phyloP scores from a whole-genome alignment of 495 filamentous ascomycete genomes.

The Melanomma pulvis-pyrius region DNA sequence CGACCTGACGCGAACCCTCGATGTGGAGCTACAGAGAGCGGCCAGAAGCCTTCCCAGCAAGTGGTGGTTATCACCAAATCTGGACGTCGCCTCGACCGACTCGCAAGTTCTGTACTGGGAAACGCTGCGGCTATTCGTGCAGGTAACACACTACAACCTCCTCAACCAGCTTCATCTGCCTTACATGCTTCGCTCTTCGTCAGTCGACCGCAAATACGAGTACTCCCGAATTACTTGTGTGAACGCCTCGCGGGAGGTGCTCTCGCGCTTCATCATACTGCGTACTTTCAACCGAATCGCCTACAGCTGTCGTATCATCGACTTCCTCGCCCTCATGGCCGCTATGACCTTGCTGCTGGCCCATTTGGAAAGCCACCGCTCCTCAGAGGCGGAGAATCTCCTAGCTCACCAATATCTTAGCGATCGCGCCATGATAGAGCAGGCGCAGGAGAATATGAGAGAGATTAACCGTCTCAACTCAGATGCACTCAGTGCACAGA shows the following conservation, averaged over 20 bases:
- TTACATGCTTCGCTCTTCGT: slow-evolving; percentile 20
- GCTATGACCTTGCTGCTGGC: slow-evolving; percentile 44
- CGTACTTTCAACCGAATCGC: slow-evolving; percentile 34
- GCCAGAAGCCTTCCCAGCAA: slow-evolving; percentile 25
- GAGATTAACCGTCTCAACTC: background rate
- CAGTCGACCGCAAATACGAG: slow-evolving; percentile 30
- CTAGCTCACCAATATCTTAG: slow-evolving; percentile 49
- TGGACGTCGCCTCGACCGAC: slow-evolving; percentile 34
- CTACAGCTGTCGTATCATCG: slow-evolving; percentile 46
- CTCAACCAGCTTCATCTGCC: slow-evolving; percentile 23
- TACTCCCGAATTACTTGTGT: slow-evolving; percentile 48
- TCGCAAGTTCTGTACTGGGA: slow-evolving; percentile 27
- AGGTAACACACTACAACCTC: slow-evolving; percentile 22
- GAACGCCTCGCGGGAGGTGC: slow-evolving; percentile 47
- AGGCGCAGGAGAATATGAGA: slow-evolving; percentile 47
- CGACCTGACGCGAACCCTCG: slow-evolving; percentile 6
- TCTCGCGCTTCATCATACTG: slow-evolving; percentile 47
- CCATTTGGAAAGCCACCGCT: slow-evolving; percentile 33
- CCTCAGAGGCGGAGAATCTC: slow-evolving; percentile 23
- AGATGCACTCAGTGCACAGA: slow-evolving; percentile 40
- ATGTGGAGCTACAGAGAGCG: slow-evolving; percentile 43
- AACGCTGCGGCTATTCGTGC: slow-evolving; percentile 37
- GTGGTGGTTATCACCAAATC: slow-evolving; percentile 36
- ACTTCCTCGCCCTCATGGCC: slow-evolving; percentile 48
- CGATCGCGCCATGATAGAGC: slow-evolving; percentile 52